Evolutionary conservation across 2,329 filamentous ascomycete species (phyloP).

Genomic region (Mycosphaerella arachidis): DNA sequence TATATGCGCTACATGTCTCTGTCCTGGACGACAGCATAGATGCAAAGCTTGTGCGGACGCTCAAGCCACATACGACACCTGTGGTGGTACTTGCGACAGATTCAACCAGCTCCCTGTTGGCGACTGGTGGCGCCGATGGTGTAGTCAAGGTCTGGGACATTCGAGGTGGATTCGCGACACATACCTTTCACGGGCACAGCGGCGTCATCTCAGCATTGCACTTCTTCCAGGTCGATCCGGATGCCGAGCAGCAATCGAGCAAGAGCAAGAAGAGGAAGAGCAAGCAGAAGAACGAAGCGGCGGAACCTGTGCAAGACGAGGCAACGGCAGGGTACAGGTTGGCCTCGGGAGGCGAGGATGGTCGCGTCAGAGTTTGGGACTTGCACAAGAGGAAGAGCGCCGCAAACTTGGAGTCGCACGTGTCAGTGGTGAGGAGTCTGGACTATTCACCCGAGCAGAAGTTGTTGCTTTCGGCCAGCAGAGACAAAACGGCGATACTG

Average conservation of each 20-base stretch:
- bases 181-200: constrained; percentile 90
- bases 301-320: constrained; percentile 46
- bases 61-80: constrained; percentile 87
- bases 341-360: constrained; percentile 89
- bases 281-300: constrained; percentile 43
- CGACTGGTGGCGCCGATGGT: constrained; percentile 89
- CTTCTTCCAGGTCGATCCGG: constrained; percentile 66
- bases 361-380: constrained; percentile 88
- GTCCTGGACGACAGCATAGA: constrained; percentile 56
- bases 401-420: constrained; percentile 81
- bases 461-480: constrained; percentile 73
- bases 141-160: constrained; percentile 98
- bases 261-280: constrained; percentile 45
- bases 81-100: constrained; percentile 84
- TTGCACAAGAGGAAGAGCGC: constrained; percentile 75
- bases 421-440: constrained; percentile 85
- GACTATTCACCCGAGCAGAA: constrained; percentile 75
- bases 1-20: constrained; percentile 67
- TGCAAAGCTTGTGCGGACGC: constrained; percentile 65
- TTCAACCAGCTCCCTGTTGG: constrained; percentile 79
- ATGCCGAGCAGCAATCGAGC: constrained; percentile 14
- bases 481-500: constrained; percentile 90
- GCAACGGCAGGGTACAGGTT: constrained; percentile 65
- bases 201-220: constrained; percentile 85
- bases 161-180: constrained; percentile 79